Percentiles rank a stretch among this genome's conserved stretches.
These are phyloP conservation scores for Citrus australasica DNA, from an alignment of 345 rosid species.

Conservation along the genomic window DNA sequence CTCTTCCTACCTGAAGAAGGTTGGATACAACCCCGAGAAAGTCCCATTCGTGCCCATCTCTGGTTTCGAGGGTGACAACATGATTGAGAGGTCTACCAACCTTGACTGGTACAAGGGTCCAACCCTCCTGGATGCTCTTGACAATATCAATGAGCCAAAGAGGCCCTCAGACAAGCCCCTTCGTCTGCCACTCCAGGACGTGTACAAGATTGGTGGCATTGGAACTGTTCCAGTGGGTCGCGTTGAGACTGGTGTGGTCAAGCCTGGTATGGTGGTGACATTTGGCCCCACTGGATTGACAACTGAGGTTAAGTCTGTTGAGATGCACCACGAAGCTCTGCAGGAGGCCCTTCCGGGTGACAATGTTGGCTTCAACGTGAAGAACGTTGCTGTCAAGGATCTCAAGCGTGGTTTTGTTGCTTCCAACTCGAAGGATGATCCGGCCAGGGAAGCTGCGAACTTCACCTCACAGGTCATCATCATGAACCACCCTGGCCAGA, in stretches of 20 bases:
- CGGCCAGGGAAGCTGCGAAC: slow-evolving; percentile 38
- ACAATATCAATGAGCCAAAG: slow-evolving; percentile 39
- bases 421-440: slow-evolving; percentile 45
- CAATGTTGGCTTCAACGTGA: slow-evolving; percentile 39
- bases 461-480: slow-evolving; percentile 55
- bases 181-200: slow-evolving; percentile 28
- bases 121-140: slow-evolving; percentile 43
- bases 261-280: slow-evolving; percentile 30
- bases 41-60: slow-evolving; percentile 49
- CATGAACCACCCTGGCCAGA: slow-evolving; percentile 69
- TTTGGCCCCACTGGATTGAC: slow-evolving; percentile 30
- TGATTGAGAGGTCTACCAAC: slow-evolving; percentile 51
- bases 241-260: slow-evolving; percentile 28
- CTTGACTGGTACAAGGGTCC: slow-evolving; percentile 54
- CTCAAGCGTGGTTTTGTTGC: slow-evolving; percentile 40
- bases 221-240: slow-evolving; percentile 35
- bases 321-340: slow-evolving; percentile 37
- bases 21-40: slow-evolving; percentile 51
- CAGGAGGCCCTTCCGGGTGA: slow-evolving; percentile 34
- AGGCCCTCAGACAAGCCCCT: slow-evolving; percentile 27
- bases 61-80: slow-evolving; percentile 54
- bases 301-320: slow-evolving; percentile 32
- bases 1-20: slow-evolving; percentile 49
- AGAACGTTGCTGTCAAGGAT: slow-evolving; percentile 42
- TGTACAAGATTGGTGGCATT: slow-evolving; percentile 34